Evolutionary conservation across 345 rosid species (phyloP), one percentile per base, ranked within the genome.

Genomic region (Populus deltoides): DNA sequence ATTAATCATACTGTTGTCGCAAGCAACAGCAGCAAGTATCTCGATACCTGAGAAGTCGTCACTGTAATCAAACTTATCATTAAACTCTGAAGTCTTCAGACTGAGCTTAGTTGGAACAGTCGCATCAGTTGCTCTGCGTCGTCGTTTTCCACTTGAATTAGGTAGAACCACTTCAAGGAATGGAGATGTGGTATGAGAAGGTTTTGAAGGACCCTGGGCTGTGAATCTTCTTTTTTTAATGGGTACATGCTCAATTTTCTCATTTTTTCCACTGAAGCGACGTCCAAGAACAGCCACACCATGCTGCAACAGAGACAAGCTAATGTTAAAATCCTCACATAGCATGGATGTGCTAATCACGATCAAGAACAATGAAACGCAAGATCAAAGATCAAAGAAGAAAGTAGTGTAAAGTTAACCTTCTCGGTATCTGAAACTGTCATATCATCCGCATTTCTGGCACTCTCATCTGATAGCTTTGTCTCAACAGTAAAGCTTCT

Each of bases 1-100:
- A 81, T 76, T 73, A 66, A 75, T 73, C 75, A 87, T 49, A 74
- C 69, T 66, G 70, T 81, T 77, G 77, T 75, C 75, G 76, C 93
- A 88, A 63, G 90, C 91, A 38, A 76, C 92, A 53, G 83, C 82
- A 41, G 92, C 92, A 77, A 90, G 90, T 45, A 90, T 84, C 77
- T 79, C 87, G 43, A 88, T 86, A 66, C 94, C 94, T 67, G 89
- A 90, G 83, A 90, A 90, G 80, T 88, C 92, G 16, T 81, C 79
- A 8, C 70, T 47, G 41, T 66, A 73, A 71, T 75, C 87, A 33
- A 72, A 71, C 43, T 72, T 81, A 41, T 57, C 27, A 31, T 16
- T 27, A 38, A 55, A 75, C 18, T 51, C 67, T 18, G 82, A 66
- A 75, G 67, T 61, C 63, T 70, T 83, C 43, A 65, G 63, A 43